Evolutionary conservation across 2,329 filamentous ascomycete genomes (phyloP).

Genomic region (Penicillium corylophilum): DNA sequence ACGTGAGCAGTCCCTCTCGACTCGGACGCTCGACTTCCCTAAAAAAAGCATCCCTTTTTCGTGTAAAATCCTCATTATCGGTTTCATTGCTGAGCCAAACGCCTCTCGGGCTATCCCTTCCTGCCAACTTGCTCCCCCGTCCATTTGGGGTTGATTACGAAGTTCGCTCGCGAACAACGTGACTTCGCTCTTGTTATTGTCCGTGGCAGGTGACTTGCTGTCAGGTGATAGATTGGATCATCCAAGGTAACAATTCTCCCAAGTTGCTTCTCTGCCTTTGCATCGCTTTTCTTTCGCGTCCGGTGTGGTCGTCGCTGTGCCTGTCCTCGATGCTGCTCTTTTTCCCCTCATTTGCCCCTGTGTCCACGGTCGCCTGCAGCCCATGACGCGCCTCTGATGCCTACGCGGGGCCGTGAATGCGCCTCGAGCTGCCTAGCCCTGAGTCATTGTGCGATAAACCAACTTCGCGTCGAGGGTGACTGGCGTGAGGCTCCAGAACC

Average conservation of each 20-base stretch:
- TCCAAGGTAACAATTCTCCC: constrained; percentile 37
- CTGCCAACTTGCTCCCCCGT: constrained; percentile 10
- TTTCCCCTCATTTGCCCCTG: constrained; percentile 15
- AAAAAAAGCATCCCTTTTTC: constrained; percentile 30
- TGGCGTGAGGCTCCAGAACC: not conserved
- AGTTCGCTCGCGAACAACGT: constrained; percentile 29
- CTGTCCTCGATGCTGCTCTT: constrained; percentile 9
- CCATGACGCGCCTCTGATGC: constrained; percentile 30
- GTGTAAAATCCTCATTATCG: constrained; percentile 27
- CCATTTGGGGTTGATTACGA: constrained; percentile 26
- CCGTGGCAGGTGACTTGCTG: constrained; percentile 45
- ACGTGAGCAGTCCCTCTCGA: constrained; percentile 43
- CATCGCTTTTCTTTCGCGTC: constrained; percentile 3
- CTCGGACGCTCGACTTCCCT: constrained; percentile 33
- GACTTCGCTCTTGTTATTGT: constrained; percentile 37
- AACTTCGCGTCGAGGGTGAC: not conserved
- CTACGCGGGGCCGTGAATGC: constrained; percentile 3
- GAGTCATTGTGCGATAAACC: not conserved
- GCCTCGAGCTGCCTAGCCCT: not conserved
- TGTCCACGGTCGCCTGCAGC: constrained; percentile 27
- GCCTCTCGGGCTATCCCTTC: constrained; percentile 6
- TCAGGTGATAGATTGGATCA: constrained; percentile 45
- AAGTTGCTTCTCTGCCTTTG: constrained; percentile 18
- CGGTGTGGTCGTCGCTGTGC: constrained; percentile 6
- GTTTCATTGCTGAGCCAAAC: constrained; percentile 21